phyloP scores from a whole-genome alignment of 2,329 filamentous ascomycete species.

The Lasiodiplodia citricola region DNA sequence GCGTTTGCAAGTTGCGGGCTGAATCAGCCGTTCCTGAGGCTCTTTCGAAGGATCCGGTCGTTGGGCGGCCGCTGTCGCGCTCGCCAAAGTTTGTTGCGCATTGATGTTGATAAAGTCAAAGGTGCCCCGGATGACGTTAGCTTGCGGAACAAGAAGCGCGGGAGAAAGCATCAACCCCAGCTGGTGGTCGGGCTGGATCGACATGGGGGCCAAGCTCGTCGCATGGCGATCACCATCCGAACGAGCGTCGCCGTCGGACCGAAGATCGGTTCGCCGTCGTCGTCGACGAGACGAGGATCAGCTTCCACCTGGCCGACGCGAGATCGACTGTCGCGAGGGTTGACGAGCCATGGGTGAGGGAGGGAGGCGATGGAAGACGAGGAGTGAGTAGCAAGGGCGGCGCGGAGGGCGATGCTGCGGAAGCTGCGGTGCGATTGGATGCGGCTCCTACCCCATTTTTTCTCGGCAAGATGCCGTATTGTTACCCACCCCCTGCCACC shows the following conservation, averaged over 20 bases:
- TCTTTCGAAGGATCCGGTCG: not conserved
- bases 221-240: not conserved
- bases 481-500: not conserved
- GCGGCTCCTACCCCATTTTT: not conserved
- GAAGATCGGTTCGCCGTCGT: slow-evolving; percentile 1
- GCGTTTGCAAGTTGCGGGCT: not conserved
- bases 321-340: not conserved
- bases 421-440: not conserved
- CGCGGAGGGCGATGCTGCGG: not conserved
- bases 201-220: slow-evolving; percentile 1
- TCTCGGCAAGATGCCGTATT: not conserved
- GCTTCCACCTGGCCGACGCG: not conserved
- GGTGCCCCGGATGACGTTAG: not conserved
- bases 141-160: not conserved
- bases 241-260: not conserved
- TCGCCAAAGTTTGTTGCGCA: not conserved
- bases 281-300: not conserved
- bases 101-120: not conserved
- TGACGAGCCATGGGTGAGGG: not conserved
- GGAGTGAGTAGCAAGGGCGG: not conserved
- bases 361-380: not conserved
- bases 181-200: not conserved
- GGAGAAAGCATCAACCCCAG: not conserved
- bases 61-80: not conserved
- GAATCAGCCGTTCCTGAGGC: not conserved